Evolutionary conservation across 768 basidiomycete species (phyloP).

Genomic region (Lactifluus rugatus): DNA sequence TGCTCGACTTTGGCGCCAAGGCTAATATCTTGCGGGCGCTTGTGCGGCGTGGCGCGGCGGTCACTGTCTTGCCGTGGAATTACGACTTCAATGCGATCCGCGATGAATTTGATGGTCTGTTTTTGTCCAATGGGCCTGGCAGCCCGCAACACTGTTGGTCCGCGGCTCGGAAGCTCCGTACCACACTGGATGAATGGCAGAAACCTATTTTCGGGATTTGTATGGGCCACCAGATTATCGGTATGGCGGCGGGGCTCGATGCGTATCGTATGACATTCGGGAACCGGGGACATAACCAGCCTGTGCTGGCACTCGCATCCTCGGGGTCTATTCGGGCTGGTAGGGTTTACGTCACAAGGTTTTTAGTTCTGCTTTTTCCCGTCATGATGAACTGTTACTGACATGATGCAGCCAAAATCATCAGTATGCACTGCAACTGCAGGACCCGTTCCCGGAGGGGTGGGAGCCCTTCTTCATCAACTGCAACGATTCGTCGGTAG

Average conservation of each 20-base stretch:
- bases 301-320: conserved; percentile 90
- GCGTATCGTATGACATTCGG: conserved; percentile 99
- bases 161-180: conserved; percentile 69
- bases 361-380: conserved; percentile 17
- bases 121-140: conserved; percentile 94
- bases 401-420: conserved; percentile 70
- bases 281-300: conserved; percentile 99
- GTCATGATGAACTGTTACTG: conserved; percentile 4
- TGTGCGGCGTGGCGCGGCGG: conserved; percentile 80
- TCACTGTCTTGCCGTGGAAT: conserved; percentile 97
- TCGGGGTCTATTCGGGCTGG: conserved; percentile 92
- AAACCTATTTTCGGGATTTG: conserved; percentile 97
- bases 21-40: conserved; percentile 94
- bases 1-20: conserved; percentile 95
- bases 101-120: conserved; percentile 88
- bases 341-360: conserved; percentile 94
- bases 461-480: conserved; percentile 99
- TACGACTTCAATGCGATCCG: conserved; percentile 90
- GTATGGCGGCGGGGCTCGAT: conserved; percentile 93
- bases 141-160: conserved; percentile 86
- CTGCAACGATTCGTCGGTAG: conserved; percentile 97
- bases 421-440: conserved; percentile 91
- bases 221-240: conserved; percentile 98
- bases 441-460: conserved; percentile 90
- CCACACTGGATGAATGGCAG: conserved; percentile 80